These are phyloP conservation scores for Furcasterigmium sp. DNA, from an alignment of 2,329 filamentous ascomycete genomes.

Conservation along the genomic window DNA sequence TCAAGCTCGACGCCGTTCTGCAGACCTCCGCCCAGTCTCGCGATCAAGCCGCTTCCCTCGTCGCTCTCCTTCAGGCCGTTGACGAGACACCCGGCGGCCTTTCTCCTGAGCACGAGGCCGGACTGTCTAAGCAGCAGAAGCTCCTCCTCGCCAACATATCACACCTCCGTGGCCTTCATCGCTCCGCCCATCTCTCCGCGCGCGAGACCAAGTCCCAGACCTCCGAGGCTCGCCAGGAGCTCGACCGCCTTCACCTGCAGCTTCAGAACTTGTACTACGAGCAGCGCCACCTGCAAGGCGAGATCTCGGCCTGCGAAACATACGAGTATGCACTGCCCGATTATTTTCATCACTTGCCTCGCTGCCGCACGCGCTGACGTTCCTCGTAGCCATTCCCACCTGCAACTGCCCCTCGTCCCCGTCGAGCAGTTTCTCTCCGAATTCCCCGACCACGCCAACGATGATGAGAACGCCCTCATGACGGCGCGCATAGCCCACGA, in stretches of 20 bases:
- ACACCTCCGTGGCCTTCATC: constrained; percentile 76
- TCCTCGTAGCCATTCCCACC: constrained; percentile 80
- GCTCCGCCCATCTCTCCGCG: constrained; percentile 73
- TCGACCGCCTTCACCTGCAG: constrained; percentile 86
- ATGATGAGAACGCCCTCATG: constrained; percentile 77
- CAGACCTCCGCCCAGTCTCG: constrained; percentile 69
- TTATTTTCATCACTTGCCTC: too few relatives aligned
- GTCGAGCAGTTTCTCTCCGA: constrained; percentile 73
- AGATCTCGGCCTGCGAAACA: constrained; percentile 84
- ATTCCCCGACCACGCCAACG: constrained; percentile 68
- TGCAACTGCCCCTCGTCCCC: constrained; percentile 77
- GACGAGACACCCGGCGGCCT: constrained; percentile 37
- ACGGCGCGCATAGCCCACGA: constrained; percentile 89
- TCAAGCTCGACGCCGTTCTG: constrained; percentile 60
- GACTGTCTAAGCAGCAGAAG: constrained; percentile 73
- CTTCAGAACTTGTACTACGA: constrained; percentile 97
- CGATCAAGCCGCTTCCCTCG: constrained; percentile 62
- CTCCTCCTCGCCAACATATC: constrained; percentile 72
- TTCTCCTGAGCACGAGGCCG: constrained; percentile 44
- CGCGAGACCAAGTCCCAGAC: constrained; percentile 83
- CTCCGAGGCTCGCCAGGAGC: constrained; percentile 81
- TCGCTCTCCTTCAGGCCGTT: constrained; percentile 43
- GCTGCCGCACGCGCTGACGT: not conserved
- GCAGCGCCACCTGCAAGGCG: constrained; percentile 81
- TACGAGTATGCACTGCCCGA: constrained; percentile 65